Conservation (phyloP, 805 yeast species). For the Pichia exigua region DNA sequence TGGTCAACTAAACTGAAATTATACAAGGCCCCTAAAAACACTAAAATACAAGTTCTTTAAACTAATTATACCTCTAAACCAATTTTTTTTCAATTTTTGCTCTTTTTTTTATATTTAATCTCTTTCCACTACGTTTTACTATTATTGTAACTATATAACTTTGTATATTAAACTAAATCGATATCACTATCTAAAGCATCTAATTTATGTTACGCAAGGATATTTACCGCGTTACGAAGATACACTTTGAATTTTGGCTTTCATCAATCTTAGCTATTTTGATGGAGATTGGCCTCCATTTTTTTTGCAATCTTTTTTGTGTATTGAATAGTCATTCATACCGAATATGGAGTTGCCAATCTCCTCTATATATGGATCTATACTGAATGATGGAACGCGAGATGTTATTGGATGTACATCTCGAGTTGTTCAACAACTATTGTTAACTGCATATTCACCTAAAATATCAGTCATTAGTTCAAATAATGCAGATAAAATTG, state of each 20-base stretch:
- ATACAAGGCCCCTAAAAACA: not conserved
- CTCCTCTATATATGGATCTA: conserved; percentile 1
- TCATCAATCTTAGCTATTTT: not conserved
- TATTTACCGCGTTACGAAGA: not conserved
- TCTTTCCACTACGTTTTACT: not conserved
- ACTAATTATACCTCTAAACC: not conserved
- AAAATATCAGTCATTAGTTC: conserved; percentile 26
- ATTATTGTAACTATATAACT: not conserved
- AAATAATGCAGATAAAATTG: conserved; percentile 17
- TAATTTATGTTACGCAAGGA: too few species aligned
- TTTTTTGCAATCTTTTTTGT: not conserved
- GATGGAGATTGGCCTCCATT: too few species aligned
- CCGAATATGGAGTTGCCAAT: conserved; percentile 5
- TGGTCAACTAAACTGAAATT: not conserved
- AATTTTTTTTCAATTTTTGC: not conserved
- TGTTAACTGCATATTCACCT: conserved; percentile 26
- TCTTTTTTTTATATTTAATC: not conserved
- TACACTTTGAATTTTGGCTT: not conserved
- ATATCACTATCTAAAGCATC: too few species aligned
- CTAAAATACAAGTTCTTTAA: not conserved
- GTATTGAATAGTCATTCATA: not conserved
- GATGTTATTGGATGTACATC: conserved; percentile 26
- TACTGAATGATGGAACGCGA: not conserved
- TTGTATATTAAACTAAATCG: not conserved
- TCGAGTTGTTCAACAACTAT: conserved; percentile 21